These are phyloP conservation scores for Physaria fendleri DNA, from an alignment of 345 rosid genomes.

Conservation along the genomic window DNA sequence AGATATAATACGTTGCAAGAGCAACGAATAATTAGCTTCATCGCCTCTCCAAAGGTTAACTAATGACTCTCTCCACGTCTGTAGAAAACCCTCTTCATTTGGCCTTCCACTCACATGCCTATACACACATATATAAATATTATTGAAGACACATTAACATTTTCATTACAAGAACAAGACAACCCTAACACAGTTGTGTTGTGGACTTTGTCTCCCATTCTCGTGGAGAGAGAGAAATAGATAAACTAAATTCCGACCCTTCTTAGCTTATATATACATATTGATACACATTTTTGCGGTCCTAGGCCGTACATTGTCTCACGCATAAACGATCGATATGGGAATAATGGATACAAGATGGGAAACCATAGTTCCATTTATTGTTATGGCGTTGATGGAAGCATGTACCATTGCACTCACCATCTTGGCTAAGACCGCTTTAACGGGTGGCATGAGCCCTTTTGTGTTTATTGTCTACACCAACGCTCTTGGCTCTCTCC, in stretches of 20 bases:
- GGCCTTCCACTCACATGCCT: constrained; percentile 21
- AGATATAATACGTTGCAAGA: constrained; percentile 2
- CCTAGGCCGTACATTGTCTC: neutral
- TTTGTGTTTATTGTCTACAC: constrained; percentile 68
- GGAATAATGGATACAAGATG: constrained; percentile 21
- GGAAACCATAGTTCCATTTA: constrained; percentile 40
- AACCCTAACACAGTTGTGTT: constrained; percentile 23
- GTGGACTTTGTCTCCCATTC: constrained; percentile 27
- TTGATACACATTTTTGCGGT: neutral
- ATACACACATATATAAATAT: constrained; percentile 1
- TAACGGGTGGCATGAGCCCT: constrained; percentile 65
- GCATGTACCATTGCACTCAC: constrained; percentile 68
- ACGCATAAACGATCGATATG: neutral
- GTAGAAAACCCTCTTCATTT: constrained; percentile 3
- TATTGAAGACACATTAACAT: neutral
- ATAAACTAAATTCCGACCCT: neutral
- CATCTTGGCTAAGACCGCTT: constrained; percentile 54
- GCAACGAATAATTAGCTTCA: constrained; percentile 18
- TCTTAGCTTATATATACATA: neutral
- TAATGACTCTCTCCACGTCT: constrained; percentile 25
- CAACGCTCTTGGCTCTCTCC: constrained; percentile 47
- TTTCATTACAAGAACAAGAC: constrained; percentile 11
- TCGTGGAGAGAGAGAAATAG: neutral
- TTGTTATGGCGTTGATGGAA: constrained; percentile 54
- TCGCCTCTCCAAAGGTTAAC: constrained; percentile 25